These are phyloP conservation scores for Cinnamomum chago DNA, from an alignment of 164 flowering plant genomes.

Conservation along the genomic window DNA sequence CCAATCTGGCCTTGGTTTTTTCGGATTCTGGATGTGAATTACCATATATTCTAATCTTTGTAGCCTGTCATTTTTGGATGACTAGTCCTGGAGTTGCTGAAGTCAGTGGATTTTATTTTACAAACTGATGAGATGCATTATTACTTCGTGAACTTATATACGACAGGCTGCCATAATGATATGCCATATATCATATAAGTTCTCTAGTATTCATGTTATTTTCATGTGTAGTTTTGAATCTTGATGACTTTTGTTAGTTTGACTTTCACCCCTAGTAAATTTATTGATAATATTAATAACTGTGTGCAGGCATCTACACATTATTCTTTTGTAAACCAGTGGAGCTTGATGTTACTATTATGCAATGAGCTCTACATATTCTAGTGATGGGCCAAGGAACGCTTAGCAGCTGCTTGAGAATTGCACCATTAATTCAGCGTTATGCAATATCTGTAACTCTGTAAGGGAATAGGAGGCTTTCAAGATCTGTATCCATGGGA, in stretches of 20 bases:
- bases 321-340: not conserved
- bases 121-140: no score
- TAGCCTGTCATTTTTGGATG: no score
- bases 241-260: no score
- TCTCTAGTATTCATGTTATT: no score
- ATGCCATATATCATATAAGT: no score
- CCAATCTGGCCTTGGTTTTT: no score
- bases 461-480: constrained; percentile 8
- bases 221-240: not conserved
- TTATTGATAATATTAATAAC: constrained; percentile 1
- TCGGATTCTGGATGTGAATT: no score
- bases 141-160: no score
- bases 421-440: constrained; percentile 4
- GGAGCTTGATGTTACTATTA: constrained; percentile 4
- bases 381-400: constrained; percentile 3
- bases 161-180: no score
- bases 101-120: no score
- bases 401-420: not conserved
- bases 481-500: constrained; percentile 40
- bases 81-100: no score
- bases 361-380: not conserved
- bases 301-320: constrained; percentile 9
- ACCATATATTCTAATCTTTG: no score
- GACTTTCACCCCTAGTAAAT: not conserved
- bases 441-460: constrained; percentile 7